A percentile compares a stretch with the other conserved stretches of the same genome.
These are phyloP conservation scores for Annona cherimola DNA, from an alignment of 164 flowering plant genomes.

Conservation along the genomic window DNA sequence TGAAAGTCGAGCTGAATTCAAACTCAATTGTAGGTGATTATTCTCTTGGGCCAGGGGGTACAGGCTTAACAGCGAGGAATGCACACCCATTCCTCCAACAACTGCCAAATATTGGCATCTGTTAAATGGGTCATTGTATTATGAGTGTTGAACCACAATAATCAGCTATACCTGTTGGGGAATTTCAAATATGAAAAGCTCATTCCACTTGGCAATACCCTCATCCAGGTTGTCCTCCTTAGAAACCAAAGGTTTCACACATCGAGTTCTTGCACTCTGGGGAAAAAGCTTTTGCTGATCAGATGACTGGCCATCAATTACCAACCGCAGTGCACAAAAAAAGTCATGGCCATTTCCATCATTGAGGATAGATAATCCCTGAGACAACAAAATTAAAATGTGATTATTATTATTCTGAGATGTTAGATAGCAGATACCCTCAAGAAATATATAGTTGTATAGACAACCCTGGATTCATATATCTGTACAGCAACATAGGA, in stretches of 20 bases:
- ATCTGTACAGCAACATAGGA: conserved; percentile 73
- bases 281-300: conserved; percentile 93
- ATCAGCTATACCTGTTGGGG: conserved; percentile 59
- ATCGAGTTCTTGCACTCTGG: conserved; percentile 96
- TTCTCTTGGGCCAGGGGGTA: too few species aligned
- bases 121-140: too few species aligned
- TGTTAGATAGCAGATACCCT: neutral
- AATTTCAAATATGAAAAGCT: conserved; percentile 91
- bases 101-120: too few species aligned
- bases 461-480: conserved; percentile 71
- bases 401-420: conserved; percentile 5
- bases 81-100: too few species aligned
- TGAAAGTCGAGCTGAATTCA: too few species aligned
- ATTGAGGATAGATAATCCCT: conserved; percentile 76
- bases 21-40: too few species aligned
- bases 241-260: conserved; percentile 59
- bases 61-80: too few species aligned
- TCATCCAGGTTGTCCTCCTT: conserved; percentile 25
- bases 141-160: neutral
- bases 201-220: conserved; percentile 86
- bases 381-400: conserved; percentile 15
- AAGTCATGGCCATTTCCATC: conserved; percentile 88
- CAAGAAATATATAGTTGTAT: neutral
- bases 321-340: conserved; percentile 91
- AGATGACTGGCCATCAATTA: conserved; percentile 64